Percentiles rank a stretch among this genome's conserved stretches.
These are phyloP conservation scores for Ricinus communis DNA, from an alignment of 345 rosid genomes.

Conservation along the genomic window DNA sequence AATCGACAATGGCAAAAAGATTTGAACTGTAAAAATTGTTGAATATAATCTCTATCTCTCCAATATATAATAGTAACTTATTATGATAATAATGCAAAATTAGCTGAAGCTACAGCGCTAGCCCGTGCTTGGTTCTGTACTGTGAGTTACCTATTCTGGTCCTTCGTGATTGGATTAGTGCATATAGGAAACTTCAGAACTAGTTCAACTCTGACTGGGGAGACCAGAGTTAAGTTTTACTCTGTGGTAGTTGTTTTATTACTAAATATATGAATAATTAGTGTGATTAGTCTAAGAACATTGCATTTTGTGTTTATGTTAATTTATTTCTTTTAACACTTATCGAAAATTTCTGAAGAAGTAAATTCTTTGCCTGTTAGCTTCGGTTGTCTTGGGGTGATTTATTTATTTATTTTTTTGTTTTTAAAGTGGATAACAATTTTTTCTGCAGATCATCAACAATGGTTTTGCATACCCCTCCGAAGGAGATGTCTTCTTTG, in stretches of 20 bases:
- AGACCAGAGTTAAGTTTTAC: too few relatives aligned
- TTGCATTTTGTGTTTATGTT: background rate
- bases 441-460: constrained; percentile 62
- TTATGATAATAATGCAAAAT: too few relatives aligned
- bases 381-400: background rate
- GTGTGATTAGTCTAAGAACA: background rate
- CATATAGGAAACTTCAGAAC: background rate
- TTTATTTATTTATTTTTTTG: background rate
- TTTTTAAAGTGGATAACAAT: too few relatives aligned
- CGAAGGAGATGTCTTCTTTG: constrained; percentile 79
- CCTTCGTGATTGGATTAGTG: background rate
- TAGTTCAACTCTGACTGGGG: too few relatives aligned
- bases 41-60: too few relatives aligned
- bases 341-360: background rate
- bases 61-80: too few relatives aligned
- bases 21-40: too few relatives aligned
- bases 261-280: background rate
- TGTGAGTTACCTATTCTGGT: constrained; percentile 5
- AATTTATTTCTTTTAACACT: too few relatives aligned
- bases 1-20: background rate
- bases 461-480: constrained; percentile 70
- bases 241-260: background rate
- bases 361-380: background rate
- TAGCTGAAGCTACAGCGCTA: background rate
- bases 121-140: background rate